Percentiles rank a stretch among this genome's conserved stretches.
phyloP scores from a whole-genome alignment of 2,329 filamentous ascomycete genomes.

The Trichoderma guizhouense region DNA sequence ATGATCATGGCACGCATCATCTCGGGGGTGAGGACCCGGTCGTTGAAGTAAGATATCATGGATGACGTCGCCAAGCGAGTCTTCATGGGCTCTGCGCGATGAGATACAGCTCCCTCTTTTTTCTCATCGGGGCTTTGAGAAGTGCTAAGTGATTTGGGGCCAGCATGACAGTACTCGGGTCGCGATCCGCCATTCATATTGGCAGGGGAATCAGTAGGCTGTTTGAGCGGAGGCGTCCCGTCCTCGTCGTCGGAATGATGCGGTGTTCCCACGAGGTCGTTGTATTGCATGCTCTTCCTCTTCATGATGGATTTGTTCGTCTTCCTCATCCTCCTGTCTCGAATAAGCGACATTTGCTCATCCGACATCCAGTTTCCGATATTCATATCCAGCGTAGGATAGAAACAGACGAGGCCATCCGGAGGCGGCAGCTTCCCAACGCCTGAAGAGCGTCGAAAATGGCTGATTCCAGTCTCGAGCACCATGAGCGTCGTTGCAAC shows the following conservation, averaged over 20 bases:
- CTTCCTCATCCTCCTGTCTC: constrained; percentile 72
- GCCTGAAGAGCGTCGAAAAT: constrained; percentile 29
- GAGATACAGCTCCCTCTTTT: constrained; percentile 38
- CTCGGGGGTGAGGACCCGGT: constrained; percentile 89
- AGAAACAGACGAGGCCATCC: constrained; percentile 78
- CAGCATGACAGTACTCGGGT: constrained; percentile 50
- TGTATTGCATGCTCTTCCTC: constrained; percentile 86
- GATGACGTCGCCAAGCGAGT: constrained; percentile 91
- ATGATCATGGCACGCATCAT: constrained; percentile 99
- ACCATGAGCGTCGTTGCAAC: constrained; percentile 83
- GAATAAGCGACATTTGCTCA: constrained; percentile 92
- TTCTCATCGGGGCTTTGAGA: constrained; percentile 21
- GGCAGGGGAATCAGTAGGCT: constrained; percentile 34
- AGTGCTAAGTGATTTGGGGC: constrained; percentile 34
- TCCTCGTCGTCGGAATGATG: constrained; percentile 75
- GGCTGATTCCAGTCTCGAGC: constrained; percentile 64
- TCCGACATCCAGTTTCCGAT: constrained; percentile 99
- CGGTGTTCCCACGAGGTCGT: constrained; percentile 77
- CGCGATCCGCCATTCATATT: constrained; percentile 26
- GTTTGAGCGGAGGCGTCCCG: constrained; percentile 40
- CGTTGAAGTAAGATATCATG: constrained; percentile 98
- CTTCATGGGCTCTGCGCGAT: constrained; percentile 59
- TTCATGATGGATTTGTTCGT: constrained; percentile 76
- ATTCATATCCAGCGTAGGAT: constrained; percentile 92
- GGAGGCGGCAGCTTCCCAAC: constrained; percentile 65